Percentiles rank a stretch among this genome's conserved stretches.
Evolutionary conservation across 2,329 filamentous ascomycete genomes (phyloP).

Genomic region (Cyphellophora attinorum): DNA sequence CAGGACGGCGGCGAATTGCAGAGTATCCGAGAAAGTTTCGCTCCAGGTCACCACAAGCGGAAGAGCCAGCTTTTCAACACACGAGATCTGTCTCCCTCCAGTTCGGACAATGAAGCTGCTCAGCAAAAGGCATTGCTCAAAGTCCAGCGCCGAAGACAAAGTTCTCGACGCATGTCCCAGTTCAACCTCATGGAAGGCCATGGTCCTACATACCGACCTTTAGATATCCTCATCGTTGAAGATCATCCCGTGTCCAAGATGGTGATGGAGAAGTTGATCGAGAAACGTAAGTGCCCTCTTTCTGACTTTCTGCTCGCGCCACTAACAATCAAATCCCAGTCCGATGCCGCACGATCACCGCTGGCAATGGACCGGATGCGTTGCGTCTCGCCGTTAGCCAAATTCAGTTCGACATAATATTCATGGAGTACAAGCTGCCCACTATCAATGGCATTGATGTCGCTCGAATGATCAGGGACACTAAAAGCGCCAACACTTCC

Average conservation of each 20-base stretch:
- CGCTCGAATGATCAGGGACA: slow-evolving; percentile 94
- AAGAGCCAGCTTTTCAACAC: slow-evolving; percentile 83
- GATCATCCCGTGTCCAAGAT: slow-evolving; percentile 93
- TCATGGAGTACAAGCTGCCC: slow-evolving; percentile 92
- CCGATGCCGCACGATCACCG: slow-evolving; percentile 78
- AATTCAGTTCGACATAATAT: slow-evolving; percentile 97
- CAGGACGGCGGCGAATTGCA: slow-evolving; percentile 63
- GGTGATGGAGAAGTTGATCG: slow-evolving; percentile 97
- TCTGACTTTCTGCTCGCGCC: too few relatives aligned
- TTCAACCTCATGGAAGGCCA: slow-evolving; percentile 71
- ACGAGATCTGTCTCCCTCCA: slow-evolving; percentile 71
- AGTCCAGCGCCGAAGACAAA: slow-evolving; percentile 88
- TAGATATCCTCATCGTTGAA: slow-evolving; percentile 94
- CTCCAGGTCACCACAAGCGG: slow-evolving; percentile 69
- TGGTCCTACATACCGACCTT: slow-evolving; percentile 63
- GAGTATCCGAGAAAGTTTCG: slow-evolving; percentile 46
- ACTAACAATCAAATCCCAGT: too few relatives aligned
- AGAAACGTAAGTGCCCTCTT: slow-evolving; percentile 87
- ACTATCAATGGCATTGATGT: slow-evolving; percentile 93
- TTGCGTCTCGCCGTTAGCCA: slow-evolving; percentile 91
- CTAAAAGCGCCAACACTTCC: slow-evolving; percentile 85
- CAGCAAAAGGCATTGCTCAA: slow-evolving; percentile 83
- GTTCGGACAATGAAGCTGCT: slow-evolving; percentile 92
- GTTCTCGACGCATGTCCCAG: slow-evolving; percentile 85
- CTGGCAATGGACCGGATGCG: slow-evolving; percentile 81